Evolutionary conservation across 768 basidiomycete genomes (phyloP), one percentile per base, ranked within the genome.

Genomic region (Amanita jacksonii): DNA sequence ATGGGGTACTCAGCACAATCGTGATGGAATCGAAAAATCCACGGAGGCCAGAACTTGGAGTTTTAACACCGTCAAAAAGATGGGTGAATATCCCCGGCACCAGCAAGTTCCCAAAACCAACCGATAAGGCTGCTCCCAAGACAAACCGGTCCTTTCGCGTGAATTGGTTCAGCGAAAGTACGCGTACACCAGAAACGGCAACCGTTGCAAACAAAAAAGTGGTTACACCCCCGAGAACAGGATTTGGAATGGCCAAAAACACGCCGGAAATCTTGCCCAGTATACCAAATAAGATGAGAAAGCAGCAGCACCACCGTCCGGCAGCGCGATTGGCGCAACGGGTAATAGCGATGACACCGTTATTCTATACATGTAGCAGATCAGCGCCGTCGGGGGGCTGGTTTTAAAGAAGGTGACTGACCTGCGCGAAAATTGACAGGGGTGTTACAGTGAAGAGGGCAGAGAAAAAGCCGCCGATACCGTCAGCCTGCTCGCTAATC

Each of bases 191-290:
- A 0, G 81, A 83, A 5, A 75, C 72, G 12, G 74, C 70, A 22
- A 90, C 86, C 31, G 70, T 79, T 0, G 84, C 81, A 55, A 91
- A 90, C 8, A 90, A 69, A 70, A 90, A 90, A 2, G 87, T 89
- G 8, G 86, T 92, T 3, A 90, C 85, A 2, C 87, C 86, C 1
- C 87, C 88, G 0, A 88, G 72, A 5, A 88, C 86, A 0, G 87
- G 68, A 54, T 83, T 80, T 1, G 88, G 89, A 47, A 92, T 46
- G 1, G 86, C 77, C 13, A 92, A 73, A 63, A 92, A 86, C 33
- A 89, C 76, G 0, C 87, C 87, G 2, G 86, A 81, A 33, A 90
- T 62, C 59, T 90, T 91, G 33, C 86, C 87, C 3, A 91, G 66
- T 36, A 86, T 61, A 8, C 87, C 88, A 49, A 85, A 87, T 12